Evolutionary conservation across 2,329 filamentous ascomycete genomes (phyloP).

Genomic region (Botrytis elliptica): DNA sequence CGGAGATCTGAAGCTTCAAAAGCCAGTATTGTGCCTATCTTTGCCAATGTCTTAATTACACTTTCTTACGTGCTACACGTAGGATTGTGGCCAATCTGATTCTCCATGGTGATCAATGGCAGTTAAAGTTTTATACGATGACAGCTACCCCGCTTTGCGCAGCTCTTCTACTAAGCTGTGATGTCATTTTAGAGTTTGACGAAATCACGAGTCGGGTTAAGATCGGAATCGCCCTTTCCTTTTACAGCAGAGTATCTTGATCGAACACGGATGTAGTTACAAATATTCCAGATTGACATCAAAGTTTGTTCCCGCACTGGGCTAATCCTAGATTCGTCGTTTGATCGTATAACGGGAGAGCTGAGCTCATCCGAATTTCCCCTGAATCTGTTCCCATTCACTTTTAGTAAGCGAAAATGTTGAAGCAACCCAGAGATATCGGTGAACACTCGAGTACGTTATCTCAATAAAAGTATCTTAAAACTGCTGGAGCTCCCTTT

Average conservation of each 20-base stretch:
- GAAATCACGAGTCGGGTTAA: background rate
- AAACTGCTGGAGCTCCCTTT: background rate
- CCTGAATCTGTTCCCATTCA: background rate
- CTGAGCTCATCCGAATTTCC: background rate
- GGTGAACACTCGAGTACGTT: background rate
- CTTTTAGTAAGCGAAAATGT: background rate
- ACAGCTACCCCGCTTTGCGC: slow-evolving; percentile 1
- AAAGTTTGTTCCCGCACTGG: background rate
- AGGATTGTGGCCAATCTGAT: background rate
- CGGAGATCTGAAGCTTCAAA: background rate
- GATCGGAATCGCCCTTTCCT: background rate
- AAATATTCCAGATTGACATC: background rate
- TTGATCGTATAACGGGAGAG: background rate
- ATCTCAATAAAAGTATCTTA: background rate
- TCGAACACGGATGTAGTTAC: background rate
- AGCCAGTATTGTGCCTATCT: background rate
- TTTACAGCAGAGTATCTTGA: background rate
- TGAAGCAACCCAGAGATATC: rapidly evolving
- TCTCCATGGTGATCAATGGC: background rate
- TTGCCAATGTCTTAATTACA: background rate
- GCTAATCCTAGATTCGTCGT: background rate
- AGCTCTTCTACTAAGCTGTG: background rate
- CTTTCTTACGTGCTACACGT: background rate
- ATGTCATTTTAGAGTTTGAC: background rate
- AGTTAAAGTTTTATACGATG: background rate